Evolutionary conservation across 495 filamentous ascomycete genomes (phyloP), one percentile per base, ranked within the genome.

Genomic region (Cryomyces antarcticus): DNA sequence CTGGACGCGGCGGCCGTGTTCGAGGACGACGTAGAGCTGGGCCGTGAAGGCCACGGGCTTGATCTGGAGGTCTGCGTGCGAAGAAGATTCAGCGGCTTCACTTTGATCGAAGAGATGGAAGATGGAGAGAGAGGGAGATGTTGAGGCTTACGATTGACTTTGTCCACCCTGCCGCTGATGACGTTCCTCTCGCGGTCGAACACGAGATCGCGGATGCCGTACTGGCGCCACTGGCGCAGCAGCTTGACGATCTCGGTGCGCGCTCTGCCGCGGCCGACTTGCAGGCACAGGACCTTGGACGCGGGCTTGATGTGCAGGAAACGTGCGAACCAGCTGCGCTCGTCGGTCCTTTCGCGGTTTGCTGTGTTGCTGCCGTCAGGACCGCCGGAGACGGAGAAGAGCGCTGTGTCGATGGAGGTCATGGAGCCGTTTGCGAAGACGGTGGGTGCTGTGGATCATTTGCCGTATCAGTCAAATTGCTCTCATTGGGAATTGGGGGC

Each of bases 291-390:
- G 6, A 77, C 67, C 41, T 71, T 70, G 28, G 63, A 73, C 0
- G 78, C 78, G 0, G 89, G 88, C 53, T 89, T 93, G 57, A 95
- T 78, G 39, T 84, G 75, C 61, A 97, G 79, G 17, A 96, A 72
- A 11, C 80, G 78, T 31, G 80, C 74, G 39, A 97, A 68, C 85
- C 86, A 94, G 45, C 80, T 89, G 46, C 78, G 73, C 38, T 75
- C 71, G 4, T 35, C 33, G 72, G 65, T 12, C 70, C 73, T 41
- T 2, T 24, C 17, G 73, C 69, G 45, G 67, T 59, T 41, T 69
- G 39, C 10, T 46, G 46, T 5, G 45, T 6, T 52, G 28, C 9
- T 38, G 37, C 51, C 49, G 27, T 53, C 49, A 37, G 48, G 45
- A 29, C 44, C 50, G 29, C 41, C 41, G 30, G 39, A 11, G n/a